Evolutionary conservation across 805 yeast genomes (phyloP), one percentile per base, ranked within the genome.

Genomic region (Saccharomyces kudriavzevii): DNA sequence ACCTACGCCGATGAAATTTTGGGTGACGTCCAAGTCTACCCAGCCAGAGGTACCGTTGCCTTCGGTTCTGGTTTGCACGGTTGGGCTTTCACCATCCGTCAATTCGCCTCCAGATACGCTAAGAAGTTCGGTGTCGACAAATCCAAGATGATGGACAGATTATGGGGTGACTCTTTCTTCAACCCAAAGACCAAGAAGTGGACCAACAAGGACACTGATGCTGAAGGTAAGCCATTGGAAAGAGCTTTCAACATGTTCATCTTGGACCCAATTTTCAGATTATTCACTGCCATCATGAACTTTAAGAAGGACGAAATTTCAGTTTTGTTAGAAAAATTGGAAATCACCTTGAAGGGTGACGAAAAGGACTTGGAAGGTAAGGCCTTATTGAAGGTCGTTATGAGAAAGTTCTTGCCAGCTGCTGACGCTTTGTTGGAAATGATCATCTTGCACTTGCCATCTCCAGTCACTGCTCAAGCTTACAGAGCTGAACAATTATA

Each of bases 31-130:
- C 97, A 91, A 82, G 98, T 92, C 63, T 91, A 85, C 96, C 98
- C 98, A 78, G 95, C 91, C 77, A 77, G 78, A 74, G 98, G 98
- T 81, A 92, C 97, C 77, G 96, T 92, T 74, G 98, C 98, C 68
- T 92, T 92, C 79, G 97, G 96, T 82, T 92, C 98, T 77, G 98
- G 97, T 87, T 84, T 92, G 74, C 98, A 92, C 85, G 98, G 98
- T 79, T 92, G 98, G 98, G 97, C 97, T 75, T 91, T 91, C 90
- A 91, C 98, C 70, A 86, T 91, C 74, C 89, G 98, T 80, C 98
- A 91, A 83, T 91, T 91, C 70, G 98, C 98, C 70, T 97, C 97
- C 79, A 88, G 96, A 82, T 91, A 92, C 85, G 83, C 97, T 76
- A 89, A 90, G 90, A 92, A 91, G 82, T 91, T 92, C 76, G 97